Conservation (phyloP, 2,329 filamentous ascomycete species). For the Fusarium tupiense region DNA sequence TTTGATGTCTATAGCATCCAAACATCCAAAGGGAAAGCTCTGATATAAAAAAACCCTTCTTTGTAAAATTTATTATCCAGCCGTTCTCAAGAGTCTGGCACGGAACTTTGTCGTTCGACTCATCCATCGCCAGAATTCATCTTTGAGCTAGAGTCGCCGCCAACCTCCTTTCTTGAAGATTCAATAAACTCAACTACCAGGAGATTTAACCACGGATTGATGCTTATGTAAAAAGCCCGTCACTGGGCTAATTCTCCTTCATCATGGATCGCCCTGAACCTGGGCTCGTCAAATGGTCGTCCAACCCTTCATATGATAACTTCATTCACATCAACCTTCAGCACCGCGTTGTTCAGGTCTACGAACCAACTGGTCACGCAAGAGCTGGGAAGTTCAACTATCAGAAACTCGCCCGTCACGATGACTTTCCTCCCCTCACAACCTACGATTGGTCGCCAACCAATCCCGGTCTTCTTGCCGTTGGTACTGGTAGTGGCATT, state of each 20-base stretch:
- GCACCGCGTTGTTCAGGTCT: slow-evolving; percentile 70
- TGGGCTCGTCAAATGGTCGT: slow-evolving; percentile 74
- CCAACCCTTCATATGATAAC: slow-evolving; percentile 65
- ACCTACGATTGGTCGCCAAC: slow-evolving; percentile 74
- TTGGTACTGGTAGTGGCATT: slow-evolving; percentile 79
- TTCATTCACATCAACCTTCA: slow-evolving; percentile 74
- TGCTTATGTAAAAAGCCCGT: not conserved
- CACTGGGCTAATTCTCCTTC: slow-evolving; percentile 7
- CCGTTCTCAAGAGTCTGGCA: not conserved
- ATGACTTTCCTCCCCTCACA: slow-evolving; percentile 70
- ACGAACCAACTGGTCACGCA: slow-evolving; percentile 69
- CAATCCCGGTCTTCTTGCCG: slow-evolving; percentile 73
- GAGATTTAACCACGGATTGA: not conserved
- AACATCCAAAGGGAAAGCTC: not conserved
- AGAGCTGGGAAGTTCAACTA: slow-evolving; percentile 67
- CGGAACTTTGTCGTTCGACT: slow-evolving; percentile 1
- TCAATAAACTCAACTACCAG: not conserved
- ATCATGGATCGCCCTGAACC: slow-evolving; percentile 68
- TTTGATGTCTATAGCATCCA: slow-evolving; percentile 17
- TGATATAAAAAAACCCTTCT: not conserved
- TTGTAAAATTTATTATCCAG: not conserved
- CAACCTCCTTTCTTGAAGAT: not conserved
- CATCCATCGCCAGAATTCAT: not conserved
- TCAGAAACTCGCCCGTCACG: slow-evolving; percentile 65
- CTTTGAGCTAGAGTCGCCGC: not conserved